These are phyloP conservation scores for Elaeagnus macrophylla DNA, from an alignment of 306 rosid genomes.

Conservation along the genomic window DNA sequence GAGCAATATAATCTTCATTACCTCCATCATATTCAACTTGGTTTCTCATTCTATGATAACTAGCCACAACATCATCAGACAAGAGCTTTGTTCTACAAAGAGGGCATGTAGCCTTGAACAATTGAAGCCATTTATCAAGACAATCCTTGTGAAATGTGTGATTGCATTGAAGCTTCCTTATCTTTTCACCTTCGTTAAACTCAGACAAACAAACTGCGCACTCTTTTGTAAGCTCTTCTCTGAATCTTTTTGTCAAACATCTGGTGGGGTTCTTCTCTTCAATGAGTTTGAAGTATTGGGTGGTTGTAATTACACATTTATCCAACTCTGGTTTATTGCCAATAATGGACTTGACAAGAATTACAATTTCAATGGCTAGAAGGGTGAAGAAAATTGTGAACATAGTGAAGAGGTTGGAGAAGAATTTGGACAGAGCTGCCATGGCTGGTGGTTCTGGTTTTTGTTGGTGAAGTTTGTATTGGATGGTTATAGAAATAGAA, in stretches of 20 bases:
- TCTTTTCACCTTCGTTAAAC: constrained; percentile 62
- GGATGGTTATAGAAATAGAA: too few species aligned
- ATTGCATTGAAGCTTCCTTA: constrained; percentile 56
- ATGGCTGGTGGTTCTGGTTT: constrained; percentile 23
- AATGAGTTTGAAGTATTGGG: constrained; percentile 58
- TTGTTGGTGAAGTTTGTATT: too few species aligned
- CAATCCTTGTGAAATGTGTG: constrained; percentile 82
- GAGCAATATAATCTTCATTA: constrained; percentile 44
- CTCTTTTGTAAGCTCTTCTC: constrained; percentile 18
- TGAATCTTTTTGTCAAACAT: constrained; percentile 18
- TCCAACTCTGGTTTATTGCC: constrained; percentile 33
- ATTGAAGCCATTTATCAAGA: constrained; percentile 72
- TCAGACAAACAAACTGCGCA: constrained; percentile 76
- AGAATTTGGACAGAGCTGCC: constrained; percentile 46
- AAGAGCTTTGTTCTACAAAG: constrained; percentile 70
- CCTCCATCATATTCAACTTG: constrained; percentile 48
- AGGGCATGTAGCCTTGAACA: constrained; percentile 72
- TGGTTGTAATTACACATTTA: constrained; percentile 36
- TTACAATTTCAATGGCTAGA: constrained; percentile 40
- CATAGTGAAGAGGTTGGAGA: constrained; percentile 48
- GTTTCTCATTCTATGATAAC: constrained; percentile 43
- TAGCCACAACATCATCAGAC: constrained; percentile 57
- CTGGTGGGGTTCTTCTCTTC: constrained; percentile 62
- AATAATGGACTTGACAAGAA: constrained; percentile 25
- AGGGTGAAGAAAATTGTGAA: constrained; percentile 44